Percentiles rank a stretch among this genome's conserved stretches.
Evolutionary conservation across 2,329 filamentous ascomycete species (phyloP).

Genomic region (Aspergillus unguis): DNA sequence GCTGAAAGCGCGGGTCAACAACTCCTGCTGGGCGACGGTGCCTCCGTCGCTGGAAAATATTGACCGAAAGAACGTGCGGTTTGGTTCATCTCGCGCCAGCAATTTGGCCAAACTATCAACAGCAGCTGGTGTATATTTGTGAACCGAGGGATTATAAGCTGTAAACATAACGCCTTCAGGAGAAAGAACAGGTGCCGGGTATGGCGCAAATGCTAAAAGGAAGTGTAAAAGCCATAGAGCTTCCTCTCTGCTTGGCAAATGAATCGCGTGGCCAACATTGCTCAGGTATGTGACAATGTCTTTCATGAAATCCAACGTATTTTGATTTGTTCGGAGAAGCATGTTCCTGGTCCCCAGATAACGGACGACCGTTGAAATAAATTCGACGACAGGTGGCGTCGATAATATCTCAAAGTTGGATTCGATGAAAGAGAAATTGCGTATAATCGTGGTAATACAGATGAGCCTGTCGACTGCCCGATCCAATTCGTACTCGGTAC

Average conservation of each 20-base stretch:
- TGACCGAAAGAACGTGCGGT: slow-evolving; percentile 75
- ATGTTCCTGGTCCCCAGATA: slow-evolving; percentile 86
- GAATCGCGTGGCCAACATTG: slow-evolving; percentile 76
- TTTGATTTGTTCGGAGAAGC: slow-evolving; percentile 74
- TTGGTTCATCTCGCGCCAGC: slow-evolving; percentile 88
- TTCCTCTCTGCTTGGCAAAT: slow-evolving; percentile 81
- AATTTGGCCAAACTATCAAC: slow-evolving; percentile 89
- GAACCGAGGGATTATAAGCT: slow-evolving; percentile 72
- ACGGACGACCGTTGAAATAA: slow-evolving; percentile 77
- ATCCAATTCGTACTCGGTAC: slow-evolving; percentile 74
- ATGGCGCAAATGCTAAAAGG: slow-evolving; percentile 82
- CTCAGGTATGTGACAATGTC: slow-evolving; percentile 85
- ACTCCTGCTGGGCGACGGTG: slow-evolving; percentile 65
- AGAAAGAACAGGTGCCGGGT: slow-evolving; percentile 62
- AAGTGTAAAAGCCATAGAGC: slow-evolving; percentile 84
- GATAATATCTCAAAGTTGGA: slow-evolving; percentile 74
- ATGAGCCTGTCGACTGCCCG: slow-evolving; percentile 82
- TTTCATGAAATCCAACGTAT: slow-evolving; percentile 96
- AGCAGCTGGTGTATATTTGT: slow-evolving; percentile 84
- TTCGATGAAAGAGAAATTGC: slow-evolving; percentile 84
- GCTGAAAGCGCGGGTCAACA: slow-evolving; percentile 82
- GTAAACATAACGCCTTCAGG: slow-evolving; percentile 68
- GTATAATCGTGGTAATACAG: slow-evolving; percentile 85
- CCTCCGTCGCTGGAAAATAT: slow-evolving; percentile 73
- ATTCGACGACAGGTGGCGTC: slow-evolving; percentile 73